These are phyloP conservation scores for Scenedesmus sp. DNA, from an alignment of 163 green algal genomes.

Conservation along the genomic window DNA sequence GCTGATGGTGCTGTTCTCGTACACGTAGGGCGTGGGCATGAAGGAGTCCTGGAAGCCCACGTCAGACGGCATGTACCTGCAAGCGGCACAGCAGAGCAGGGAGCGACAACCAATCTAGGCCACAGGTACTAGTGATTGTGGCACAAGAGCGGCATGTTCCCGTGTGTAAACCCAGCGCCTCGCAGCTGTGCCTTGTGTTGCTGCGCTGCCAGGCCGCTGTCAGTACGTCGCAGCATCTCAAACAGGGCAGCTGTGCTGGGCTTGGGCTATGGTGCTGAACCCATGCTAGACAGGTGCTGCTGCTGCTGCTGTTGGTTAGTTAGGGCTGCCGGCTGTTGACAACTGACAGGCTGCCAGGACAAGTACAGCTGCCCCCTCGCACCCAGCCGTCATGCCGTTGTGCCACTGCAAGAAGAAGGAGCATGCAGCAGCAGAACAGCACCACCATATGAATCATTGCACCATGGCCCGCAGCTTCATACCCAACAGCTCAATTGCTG, in stretches of 20 bases:
- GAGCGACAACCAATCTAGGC: neutral
- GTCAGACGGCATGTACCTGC: constrained; percentile 27
- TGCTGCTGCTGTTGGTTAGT: neutral
- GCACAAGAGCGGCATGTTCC: no score
- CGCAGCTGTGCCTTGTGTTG: neutral
- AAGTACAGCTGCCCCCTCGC: neutral
- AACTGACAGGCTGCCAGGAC: neutral
- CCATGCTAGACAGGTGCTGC: neutral
- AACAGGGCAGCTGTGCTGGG: neutral
- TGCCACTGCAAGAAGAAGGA: neutral
- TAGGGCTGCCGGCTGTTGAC: neutral
- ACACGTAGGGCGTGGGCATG: constrained; percentile 13
- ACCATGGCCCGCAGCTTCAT: no score
- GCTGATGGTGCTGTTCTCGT: neutral
- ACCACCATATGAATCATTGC: no score
- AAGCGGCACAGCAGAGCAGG: neutral
- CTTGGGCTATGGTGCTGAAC: neutral
- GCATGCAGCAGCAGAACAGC: no score
- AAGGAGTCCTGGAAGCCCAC: constrained; percentile 24
- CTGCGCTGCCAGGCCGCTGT: neutral
- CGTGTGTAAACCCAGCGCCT: no score
- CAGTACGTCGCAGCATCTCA: no score
- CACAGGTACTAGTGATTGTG: no score
- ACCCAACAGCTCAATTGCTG: no score
- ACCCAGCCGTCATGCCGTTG: constrained; percentile 42